Base-by-base conservation (phyloP, 2,329 filamentous ascomycete species). In the Fusarium nisikadoi region DNA sequence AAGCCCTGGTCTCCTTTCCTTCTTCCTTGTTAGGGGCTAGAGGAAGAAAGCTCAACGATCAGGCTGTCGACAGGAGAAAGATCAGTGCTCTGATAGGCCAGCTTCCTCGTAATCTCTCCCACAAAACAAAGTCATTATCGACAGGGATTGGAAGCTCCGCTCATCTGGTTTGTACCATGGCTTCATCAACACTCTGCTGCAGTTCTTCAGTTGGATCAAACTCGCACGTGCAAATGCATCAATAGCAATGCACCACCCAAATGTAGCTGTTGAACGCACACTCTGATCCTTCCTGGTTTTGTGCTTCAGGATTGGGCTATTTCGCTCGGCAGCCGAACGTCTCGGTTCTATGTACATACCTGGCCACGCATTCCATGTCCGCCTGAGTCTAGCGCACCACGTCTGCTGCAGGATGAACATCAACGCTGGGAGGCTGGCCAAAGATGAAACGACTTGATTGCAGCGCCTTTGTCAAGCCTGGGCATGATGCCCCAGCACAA, bases 141-240 rank as follows among this genome's bases (percentile, higher is more conserved):
- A 43, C 58, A 65, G 64, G 68, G 61, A 49, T 56, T 63, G 41
- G 39, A 39, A 38, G 45, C 36, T 55, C 61, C 50, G 54, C 54
- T 33, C 41, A 53, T 47, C 42, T 35, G 54, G 38, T 31, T 49
- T 49, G 25, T 36, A 31, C 42, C 49, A 45, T n/a, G 31, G 29
- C 68, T 35, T 43, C 46, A 55, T 46, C 46, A 47, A 68, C 68
- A 68, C 63, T 68, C 56, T 52, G 36, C 42, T 45, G 58, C 31
- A 45, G 38, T 33, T 53, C 64, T 38, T 36, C 20, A 16, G 19
- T 52, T 50, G 45, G 50, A 42, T 29, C 27, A 31, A 56, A 38
- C 45, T 41, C 43, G 25, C 42, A 39, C 45, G 23, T 42, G 29
- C 20, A n/a, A 43, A 38, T 46, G 23, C 13, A 43, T 49, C 29